Evolutionary conservation across 352 stramenopile species (phyloP), one percentile per base, ranked within the genome.

Genomic region (Phytophthora ohioensis): DNA sequence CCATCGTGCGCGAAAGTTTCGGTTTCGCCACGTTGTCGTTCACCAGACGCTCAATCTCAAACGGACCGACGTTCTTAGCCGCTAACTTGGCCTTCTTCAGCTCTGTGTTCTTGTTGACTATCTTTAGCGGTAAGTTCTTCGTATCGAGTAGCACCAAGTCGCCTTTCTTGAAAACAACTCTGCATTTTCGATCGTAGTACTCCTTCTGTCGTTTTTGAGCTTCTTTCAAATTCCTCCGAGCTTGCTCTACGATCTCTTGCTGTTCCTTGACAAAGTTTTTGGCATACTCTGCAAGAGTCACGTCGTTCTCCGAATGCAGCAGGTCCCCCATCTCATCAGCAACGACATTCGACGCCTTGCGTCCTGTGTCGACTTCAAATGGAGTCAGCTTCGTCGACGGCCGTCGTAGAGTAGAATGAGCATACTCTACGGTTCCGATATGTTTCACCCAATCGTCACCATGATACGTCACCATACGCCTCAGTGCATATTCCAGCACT

Each of bases 321-420:
- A 57, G 46, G 8, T 51, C 35, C 41, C 57, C 42, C 57, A 57
- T 63, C 35, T 54, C 42, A 9, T 43, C 56, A 36, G 57, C n/a
- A 8, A 59, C 27, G 15, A 51, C 31, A 15, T 53, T 62, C 5
- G 38, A 41, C 5, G 48, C 53, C n/a, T 52, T 66, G 13, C 62
- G 61, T 21, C 56, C 62, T 17, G 60, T 71, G 32, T 71, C 61
- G 1, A 71, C 32, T 52, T 71, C 49, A 12, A 72, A 69, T 3
- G 62, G 68, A 4, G 54, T 47, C 5, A 69, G 6, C 12, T 43
- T 42, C 1, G 47, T 66, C 3, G 60, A 70, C 15, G 59, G 27
- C 6, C 36, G 69, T 1, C 58, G 41, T 1, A 65, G 15, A n/a
- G 69, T 72, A n/a, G 63, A 21, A 45, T 72, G 63, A 2, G 57